Percentiles rank a stretch among this genome's conserved stretches.
Conservation (phyloP, 2,329 filamentous ascomycete species). For the Phialemoniopsis sp. region DNA sequence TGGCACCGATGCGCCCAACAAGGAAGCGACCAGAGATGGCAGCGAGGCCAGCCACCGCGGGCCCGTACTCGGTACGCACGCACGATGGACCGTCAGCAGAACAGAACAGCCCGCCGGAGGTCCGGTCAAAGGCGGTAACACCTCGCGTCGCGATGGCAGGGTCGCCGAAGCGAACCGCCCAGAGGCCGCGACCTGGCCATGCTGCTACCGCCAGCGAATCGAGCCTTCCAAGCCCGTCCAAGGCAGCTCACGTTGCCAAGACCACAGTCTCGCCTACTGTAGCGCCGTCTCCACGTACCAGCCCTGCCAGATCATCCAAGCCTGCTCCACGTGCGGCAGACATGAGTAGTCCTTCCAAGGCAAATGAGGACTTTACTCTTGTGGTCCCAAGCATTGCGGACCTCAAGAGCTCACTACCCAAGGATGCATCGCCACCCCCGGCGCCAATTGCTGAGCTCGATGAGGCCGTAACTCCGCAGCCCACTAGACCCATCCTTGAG, state of each 20-base stretch:
- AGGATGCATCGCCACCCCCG: slow-evolving; percentile 2
- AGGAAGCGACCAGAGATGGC: slow-evolving; percentile 54
- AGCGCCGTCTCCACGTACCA: slow-evolving; percentile 12
- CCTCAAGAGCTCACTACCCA: slow-evolving; percentile 5
- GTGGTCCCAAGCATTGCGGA: slow-evolving; percentile 42
- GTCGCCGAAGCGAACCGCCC: slow-evolving; percentile 47
- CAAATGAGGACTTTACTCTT: slow-evolving; percentile 50
- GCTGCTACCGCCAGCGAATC: slow-evolving; percentile 46
- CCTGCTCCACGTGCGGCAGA: slow-evolving; percentile 5
- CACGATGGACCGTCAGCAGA: slow-evolving; percentile 37
- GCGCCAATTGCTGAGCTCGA: neutral
- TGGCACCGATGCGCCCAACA: slow-evolving; percentile 58
- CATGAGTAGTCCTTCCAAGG: slow-evolving; percentile 37
- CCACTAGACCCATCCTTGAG: slow-evolving; percentile 6
- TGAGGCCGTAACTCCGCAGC: slow-evolving; percentile 6
- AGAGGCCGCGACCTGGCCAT: slow-evolving; percentile 43
- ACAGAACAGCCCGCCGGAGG: slow-evolving; percentile 41
- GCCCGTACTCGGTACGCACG: slow-evolving; percentile 60
- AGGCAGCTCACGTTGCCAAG: slow-evolving; percentile 24
- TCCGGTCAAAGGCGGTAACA: slow-evolving; percentile 40
- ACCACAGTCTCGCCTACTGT: slow-evolving; percentile 30
- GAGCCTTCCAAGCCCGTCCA: slow-evolving; percentile 40
- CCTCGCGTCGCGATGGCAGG: slow-evolving; percentile 36
- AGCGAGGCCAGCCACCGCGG: slow-evolving; percentile 58
- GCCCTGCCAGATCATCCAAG: slow-evolving; percentile 23